Evolutionary conservation across 2,329 filamentous ascomycete species (phyloP).

Genomic region (Ophiocordyceps robertsii): DNA sequence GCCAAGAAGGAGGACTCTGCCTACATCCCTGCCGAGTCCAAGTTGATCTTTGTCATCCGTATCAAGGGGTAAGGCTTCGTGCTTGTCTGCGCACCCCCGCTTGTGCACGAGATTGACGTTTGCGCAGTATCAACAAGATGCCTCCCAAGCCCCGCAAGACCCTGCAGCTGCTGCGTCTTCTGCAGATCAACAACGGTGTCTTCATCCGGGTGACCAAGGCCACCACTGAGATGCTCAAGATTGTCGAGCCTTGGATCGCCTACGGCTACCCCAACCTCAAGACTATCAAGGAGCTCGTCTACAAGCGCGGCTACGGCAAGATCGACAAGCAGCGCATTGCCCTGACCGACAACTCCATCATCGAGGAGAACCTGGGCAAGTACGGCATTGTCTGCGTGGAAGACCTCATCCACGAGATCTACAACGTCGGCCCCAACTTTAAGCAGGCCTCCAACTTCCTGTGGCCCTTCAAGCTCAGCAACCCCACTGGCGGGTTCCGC

Average conservation of each 20-base stretch:
- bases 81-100: too few relatives aligned
- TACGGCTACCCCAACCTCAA: constrained; percentile 99
- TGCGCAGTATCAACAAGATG: constrained; percentile 97
- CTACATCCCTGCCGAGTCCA: constrained; percentile 89
- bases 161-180: constrained; percentile 94
- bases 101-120: constrained; percentile 1
- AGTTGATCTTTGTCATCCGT: constrained; percentile 94
- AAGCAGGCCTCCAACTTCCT: constrained; percentile 99
- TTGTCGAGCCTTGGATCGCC: constrained; percentile 97
- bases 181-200: constrained; percentile 99
- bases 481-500: constrained; percentile 94
- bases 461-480: constrained; percentile 99
- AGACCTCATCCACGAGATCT: constrained; percentile 98
- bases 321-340: constrained; percentile 95
- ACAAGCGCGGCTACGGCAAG: constrained; percentile 99
- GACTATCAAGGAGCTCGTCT: constrained; percentile 96
- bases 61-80: constrained; percentile 71
- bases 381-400: constrained; percentile 99
- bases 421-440: constrained; percentile 97
- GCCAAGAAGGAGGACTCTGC: constrained; percentile 87
- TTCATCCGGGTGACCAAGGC: constrained; percentile 98
- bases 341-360: constrained; percentile 93
- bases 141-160: constrained; percentile 99
- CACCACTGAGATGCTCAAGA: constrained; percentile 91
- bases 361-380: constrained; percentile 93